A percentile compares a stretch with the other conserved stretches of the same genome.
Conservation (phyloP, 225 moss, liverwort and hornwort genomes). For the Straminergon stramineum region DNA sequence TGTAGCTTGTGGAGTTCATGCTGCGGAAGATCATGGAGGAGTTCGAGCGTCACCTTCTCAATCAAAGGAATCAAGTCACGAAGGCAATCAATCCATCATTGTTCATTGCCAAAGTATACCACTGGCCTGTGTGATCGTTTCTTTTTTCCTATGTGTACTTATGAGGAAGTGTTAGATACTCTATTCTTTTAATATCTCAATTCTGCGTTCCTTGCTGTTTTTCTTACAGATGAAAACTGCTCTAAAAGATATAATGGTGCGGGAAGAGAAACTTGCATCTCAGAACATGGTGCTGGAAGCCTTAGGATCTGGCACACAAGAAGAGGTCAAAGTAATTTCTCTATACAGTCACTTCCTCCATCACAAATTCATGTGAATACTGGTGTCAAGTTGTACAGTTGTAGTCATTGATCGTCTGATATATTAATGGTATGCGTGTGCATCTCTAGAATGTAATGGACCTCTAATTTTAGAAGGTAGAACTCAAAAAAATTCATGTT, state of each 20-base stretch:
- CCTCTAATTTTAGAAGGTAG: background rate
- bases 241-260: conserved; percentile 38
- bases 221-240: conserved; percentile 49
- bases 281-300: conserved; percentile 23
- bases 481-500: background rate
- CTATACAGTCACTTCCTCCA: background rate
- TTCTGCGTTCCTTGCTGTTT: background rate
- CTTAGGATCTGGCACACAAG: conserved; percentile 29
- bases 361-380: background rate
- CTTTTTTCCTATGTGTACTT: background rate
- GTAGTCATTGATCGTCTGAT: background rate
- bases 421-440: background rate
- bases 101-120: conserved; percentile 30
- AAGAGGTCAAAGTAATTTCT: conserved; percentile 28
- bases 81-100: conserved; percentile 56
- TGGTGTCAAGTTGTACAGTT: background rate
- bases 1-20: conserved; percentile 59
- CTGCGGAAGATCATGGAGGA: conserved; percentile 65
- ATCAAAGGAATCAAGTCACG: conserved; percentile 50
- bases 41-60: conserved; percentile 54
- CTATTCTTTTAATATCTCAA: background rate
- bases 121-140: conserved; percentile 20
- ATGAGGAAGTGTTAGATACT: background rate
- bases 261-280: conserved; percentile 35
- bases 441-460: background rate